These are phyloP conservation scores for Epichloe scottii DNA, from an alignment of 2,329 filamentous ascomycete genomes.

Conservation along the genomic window DNA sequence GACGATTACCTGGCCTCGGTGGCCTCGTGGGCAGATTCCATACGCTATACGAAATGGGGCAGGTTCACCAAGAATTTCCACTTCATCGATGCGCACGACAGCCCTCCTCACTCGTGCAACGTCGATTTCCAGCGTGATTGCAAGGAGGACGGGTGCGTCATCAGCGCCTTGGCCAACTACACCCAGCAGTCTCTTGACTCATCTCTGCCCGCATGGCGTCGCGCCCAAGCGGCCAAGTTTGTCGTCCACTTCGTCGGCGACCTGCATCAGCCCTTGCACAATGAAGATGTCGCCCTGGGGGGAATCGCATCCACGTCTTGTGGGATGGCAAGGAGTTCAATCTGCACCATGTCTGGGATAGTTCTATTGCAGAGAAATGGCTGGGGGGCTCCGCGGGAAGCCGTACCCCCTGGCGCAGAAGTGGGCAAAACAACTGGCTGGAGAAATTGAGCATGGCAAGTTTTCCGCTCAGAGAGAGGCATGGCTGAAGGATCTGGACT, in stretches of 20 bases:
- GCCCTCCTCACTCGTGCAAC: slow-evolving; percentile 43
- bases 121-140: slow-evolving; percentile 50
- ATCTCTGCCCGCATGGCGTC: slow-evolving; percentile 29
- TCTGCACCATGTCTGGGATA: slow-evolving; percentile 64
- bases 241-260: slow-evolving; percentile 58
- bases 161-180: slow-evolving; percentile 48
- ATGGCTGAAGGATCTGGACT: slow-evolving; percentile 47
- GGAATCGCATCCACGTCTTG: slow-evolving; percentile 53
- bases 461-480: slow-evolving; percentile 34
- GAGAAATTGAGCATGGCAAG: slow-evolving; percentile 42
- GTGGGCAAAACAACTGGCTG: slow-evolving; percentile 45
- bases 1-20: slow-evolving; percentile 48
- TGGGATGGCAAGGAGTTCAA: slow-evolving; percentile 48
- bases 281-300: slow-evolving; percentile 52
- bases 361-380: slow-evolving; percentile 52
- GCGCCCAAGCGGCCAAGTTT: slow-evolving; percentile 51
- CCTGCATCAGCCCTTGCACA: slow-evolving; percentile 57
- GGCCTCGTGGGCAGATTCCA: slow-evolving; percentile 55
- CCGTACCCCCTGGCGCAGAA: slow-evolving; percentile 35
- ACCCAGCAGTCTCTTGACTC: slow-evolving; percentile 40
- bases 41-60: slow-evolving; percentile 52
- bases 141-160: slow-evolving; percentile 47
- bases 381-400: slow-evolving; percentile 42
- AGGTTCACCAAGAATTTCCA: slow-evolving; percentile 51
- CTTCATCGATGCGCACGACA: slow-evolving; percentile 57